Conservation (phyloP, 2,329 filamentous ascomycete genomes). For the Scedosporium aurantiacum region DNA sequence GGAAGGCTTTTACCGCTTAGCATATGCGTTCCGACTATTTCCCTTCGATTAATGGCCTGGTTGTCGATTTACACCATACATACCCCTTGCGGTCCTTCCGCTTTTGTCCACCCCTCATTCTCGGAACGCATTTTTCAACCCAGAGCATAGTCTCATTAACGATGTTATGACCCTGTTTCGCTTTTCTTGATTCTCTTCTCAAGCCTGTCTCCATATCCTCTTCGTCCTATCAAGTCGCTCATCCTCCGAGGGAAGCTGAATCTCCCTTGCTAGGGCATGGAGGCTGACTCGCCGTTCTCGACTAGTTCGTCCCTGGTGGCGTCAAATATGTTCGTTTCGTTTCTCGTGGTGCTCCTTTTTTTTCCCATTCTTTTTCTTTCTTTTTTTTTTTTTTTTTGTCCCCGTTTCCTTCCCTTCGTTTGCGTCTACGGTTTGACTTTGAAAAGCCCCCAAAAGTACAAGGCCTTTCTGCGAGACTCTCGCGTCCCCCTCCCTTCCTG, state of each 20-base stretch:
- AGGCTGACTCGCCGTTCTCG: neutral
- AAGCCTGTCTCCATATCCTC: neutral
- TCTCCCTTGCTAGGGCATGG: neutral
- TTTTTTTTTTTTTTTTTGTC: neutral
- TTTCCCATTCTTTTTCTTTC: neutral
- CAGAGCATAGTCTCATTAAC: neutral
- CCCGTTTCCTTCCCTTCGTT: neutral
- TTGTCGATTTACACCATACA: constrained; percentile 19
- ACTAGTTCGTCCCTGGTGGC: neutral
- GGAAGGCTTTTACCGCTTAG: neutral
- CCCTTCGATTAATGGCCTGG: constrained; percentile 10
- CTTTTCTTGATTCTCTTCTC: neutral
- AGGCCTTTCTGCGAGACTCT: neutral
- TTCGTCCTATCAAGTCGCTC: neutral
- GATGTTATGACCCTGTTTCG: neutral
- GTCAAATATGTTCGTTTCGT: neutral
- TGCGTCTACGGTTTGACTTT: neutral
- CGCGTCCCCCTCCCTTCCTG: neutral
- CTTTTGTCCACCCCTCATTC: neutral
- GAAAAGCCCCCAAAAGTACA: neutral
- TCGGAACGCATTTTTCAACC: neutral
- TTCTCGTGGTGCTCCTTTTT: neutral
- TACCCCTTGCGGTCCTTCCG: constrained; percentile 17
- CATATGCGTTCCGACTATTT: constrained; percentile 6
- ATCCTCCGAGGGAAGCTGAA: neutral